Percentiles rank a stretch among this genome's conserved stretches.
Conservation (phyloP, 495 filamentous ascomycete species). For the Penicillium egyptiacum region DNA sequence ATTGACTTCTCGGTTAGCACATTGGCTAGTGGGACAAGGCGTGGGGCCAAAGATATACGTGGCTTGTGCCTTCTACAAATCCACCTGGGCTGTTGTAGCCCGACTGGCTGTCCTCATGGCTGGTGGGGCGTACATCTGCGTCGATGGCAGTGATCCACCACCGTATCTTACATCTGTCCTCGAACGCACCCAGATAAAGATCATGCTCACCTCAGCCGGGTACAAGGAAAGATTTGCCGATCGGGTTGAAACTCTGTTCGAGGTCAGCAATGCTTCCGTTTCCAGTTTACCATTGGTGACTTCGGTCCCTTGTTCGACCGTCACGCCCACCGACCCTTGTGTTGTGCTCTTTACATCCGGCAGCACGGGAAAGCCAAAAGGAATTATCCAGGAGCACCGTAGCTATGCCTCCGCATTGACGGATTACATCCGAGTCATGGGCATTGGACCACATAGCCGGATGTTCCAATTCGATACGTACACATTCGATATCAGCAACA, state of each 20-base stretch:
- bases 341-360: slow-evolving; percentile 47
- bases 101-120: slow-evolving; percentile 34
- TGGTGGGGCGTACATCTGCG: slow-evolving; percentile 49
- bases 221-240: slow-evolving; percentile 14
- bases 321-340: slow-evolving; percentile 22
- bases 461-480: slow-evolving; percentile 49
- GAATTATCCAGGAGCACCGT: slow-evolving; percentile 49
- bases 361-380: slow-evolving; percentile 48
- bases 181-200: slow-evolving; percentile 15
- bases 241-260: slow-evolving; percentile 11
- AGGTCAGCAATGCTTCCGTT: slow-evolving; percentile 17
- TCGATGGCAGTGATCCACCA: slow-evolving; percentile 52
- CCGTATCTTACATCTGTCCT: slow-evolving; percentile 22
- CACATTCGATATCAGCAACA: slow-evolving; percentile 47
- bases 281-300: background rate
- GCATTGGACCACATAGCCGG: slow-evolving; percentile 24
- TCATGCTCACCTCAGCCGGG: slow-evolving; percentile 21
- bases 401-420: slow-evolving; percentile 31
- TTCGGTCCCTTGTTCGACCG: slow-evolving; percentile 1
- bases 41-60: slow-evolving; percentile 30
- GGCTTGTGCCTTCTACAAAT: slow-evolving; percentile 32
- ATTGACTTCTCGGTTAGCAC: slow-evolving; percentile 22
- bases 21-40: slow-evolving; percentile 25
- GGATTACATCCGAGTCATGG: slow-evolving; percentile 22
- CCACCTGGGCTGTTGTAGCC: slow-evolving; percentile 33